Base-by-base conservation (phyloP, 2,329 filamentous ascomycete genomes). In the Ceratocystis alfenasii region DNA sequence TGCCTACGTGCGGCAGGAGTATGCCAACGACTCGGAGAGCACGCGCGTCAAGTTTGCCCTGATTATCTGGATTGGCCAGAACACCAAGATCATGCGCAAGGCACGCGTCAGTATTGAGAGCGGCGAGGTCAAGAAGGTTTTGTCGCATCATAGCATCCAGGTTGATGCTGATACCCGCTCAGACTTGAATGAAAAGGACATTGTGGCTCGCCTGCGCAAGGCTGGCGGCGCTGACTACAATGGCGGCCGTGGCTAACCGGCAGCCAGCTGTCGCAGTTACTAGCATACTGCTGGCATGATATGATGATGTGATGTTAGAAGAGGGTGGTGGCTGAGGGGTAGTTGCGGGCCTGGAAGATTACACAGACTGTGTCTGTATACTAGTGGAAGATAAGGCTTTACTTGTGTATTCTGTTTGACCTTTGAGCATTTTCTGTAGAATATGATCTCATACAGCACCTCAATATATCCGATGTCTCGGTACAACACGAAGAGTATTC, bases 211-310 rank as follows among this genome's bases (percentile, higher is more conserved):
- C 71, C 74, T 88, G 75, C 77, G 86, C 73, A 86, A 83, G 76
- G 85, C 82, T 3, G 86, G 86, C 65, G 86, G 86, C 41, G 86
- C 86, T 17, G 86, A 88, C 74, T 89, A 88, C 79, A 86, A 88
- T 71, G 84, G 85, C 6, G 85, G 82, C 10, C 75, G 84, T 69
- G 84, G 82, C 7, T 84, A 30, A 20, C 36, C 36, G 15, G 10
- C 36, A 1, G 36, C 3, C 10, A 15, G 12, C 10, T 59, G 55
- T 28, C 48, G 48, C 5, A 7, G 22, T 5, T 22, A 22, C 7
- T 22, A 7, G 20, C 1, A 28, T 12, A 53, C 10, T 10, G 22
- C 48, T 7, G 48, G 48, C 48, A 22, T 50, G 48, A 22, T 22
- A 22, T 50, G 20, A 22, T 41, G 36, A 41, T 15, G 36, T 12